Conservation (phyloP, 2,329 filamentous ascomycete genomes). For the Ramularia collo-cygni region DNA sequence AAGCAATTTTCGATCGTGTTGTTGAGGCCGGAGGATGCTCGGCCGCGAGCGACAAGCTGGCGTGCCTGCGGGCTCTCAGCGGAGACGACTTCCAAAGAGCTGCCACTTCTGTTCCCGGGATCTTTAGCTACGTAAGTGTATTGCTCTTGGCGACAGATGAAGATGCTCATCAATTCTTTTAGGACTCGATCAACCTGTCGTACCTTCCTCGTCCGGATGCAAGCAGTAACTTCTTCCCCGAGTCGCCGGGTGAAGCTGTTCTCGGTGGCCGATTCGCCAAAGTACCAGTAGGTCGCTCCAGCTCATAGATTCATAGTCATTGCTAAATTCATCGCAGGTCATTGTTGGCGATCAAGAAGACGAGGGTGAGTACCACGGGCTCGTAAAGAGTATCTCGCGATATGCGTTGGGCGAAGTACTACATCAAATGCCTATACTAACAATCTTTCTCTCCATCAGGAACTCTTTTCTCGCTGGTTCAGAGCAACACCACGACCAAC, state of each 20-base stretch:
- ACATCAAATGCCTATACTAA: too few relatives aligned
- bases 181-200: slow-evolving; percentile 57
- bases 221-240: slow-evolving; percentile 49
- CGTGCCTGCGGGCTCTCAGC: slow-evolving; percentile 11
- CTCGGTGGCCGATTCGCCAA: slow-evolving; percentile 31
- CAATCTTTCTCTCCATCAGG: slow-evolving; percentile 35
- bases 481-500: slow-evolving; percentile 55
- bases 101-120: slow-evolving; percentile 61
- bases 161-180: too few relatives aligned
- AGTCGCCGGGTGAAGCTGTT: slow-evolving; percentile 56
- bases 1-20: slow-evolving; percentile 14
- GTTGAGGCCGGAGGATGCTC: slow-evolving; percentile 22
- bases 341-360: slow-evolving; percentile 72
- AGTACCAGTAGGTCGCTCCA: slow-evolving; percentile 36
- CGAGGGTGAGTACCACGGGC: slow-evolving; percentile 36
- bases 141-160: too few relatives aligned
- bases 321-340: slow-evolving; percentile 26
- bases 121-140: slow-evolving; percentile 62
- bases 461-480: slow-evolving; percentile 52
- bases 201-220: slow-evolving; percentile 67
- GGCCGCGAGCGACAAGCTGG: slow-evolving; percentile 4
- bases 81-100: slow-evolving; percentile 48
- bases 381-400: too few relatives aligned
- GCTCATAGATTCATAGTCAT: not conserved
- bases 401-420: too few relatives aligned